phyloP scores from a whole-genome alignment of 441 rosid genomes.

The Erodium texanum region DNA sequence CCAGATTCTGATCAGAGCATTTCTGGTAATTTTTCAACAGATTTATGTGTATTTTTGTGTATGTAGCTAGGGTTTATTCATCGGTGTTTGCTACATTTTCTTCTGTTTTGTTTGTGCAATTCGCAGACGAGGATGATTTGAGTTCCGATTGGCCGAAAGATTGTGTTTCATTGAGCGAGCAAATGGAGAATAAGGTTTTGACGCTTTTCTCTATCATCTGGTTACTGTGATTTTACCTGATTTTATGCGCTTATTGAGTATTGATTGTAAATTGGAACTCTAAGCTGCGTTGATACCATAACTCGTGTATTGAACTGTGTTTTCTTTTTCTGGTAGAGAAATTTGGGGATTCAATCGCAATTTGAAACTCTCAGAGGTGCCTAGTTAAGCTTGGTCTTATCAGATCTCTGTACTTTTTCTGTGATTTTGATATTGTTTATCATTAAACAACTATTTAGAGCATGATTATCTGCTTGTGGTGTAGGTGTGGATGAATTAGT shows the following conservation, averaged over 20 bases:
- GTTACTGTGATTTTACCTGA: not conserved
- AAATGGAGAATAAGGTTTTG: constrained; percentile 25
- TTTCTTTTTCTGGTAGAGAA: constrained; percentile 34
- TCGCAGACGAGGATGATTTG: constrained; percentile 51
- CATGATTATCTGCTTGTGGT: not conserved
- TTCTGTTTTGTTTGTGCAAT: constrained; percentile 3
- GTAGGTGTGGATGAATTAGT: constrained; percentile 23
- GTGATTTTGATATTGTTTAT: not conserved
- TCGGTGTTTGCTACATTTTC: not conserved
- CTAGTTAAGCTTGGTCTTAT: constrained; percentile 3
- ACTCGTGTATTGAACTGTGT: constrained; percentile 6
- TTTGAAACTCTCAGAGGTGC: constrained; percentile 58
- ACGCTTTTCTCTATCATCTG: not conserved
- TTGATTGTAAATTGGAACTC: not conserved
- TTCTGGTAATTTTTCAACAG: constrained; percentile 39
- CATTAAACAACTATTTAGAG: not conserved
- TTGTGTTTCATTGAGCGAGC: constrained; percentile 29
- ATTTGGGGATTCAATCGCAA: constrained; percentile 48
- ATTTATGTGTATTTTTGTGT: not conserved
- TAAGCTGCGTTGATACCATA: not conserved
- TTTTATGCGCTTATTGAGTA: not conserved
- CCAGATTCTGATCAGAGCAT: constrained; percentile 67
- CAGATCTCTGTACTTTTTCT: not conserved
- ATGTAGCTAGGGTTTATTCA: constrained; percentile 4
- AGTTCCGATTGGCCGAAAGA: constrained; percentile 26